Evolutionary conservation across 192 early-diverging fungal genomes (phyloP), one percentile per base, ranked within the genome.

Genomic region (Mortierella claussenii): DNA sequence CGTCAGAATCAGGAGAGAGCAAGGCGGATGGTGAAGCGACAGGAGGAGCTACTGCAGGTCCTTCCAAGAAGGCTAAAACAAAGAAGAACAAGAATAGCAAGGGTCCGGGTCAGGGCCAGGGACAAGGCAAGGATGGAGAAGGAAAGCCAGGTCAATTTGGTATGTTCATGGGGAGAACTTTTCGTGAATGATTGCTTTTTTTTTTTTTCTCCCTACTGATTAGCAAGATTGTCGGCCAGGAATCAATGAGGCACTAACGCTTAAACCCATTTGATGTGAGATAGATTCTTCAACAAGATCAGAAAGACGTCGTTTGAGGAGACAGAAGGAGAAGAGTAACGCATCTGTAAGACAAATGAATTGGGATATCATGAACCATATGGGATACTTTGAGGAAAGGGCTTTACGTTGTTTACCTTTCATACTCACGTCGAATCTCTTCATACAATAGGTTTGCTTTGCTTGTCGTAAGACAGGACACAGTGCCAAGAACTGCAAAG

Each of bases 401-500:
- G n/a, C n/a, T n/a, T n/a, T n/a, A n/a, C n/a, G n/a, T n/a, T n/a
- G n/a, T n/a, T n/a, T n/a, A n/a, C n/a, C n/a, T n/a, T n/a, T n/a
- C n/a, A n/a, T n/a, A n/a, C n/a, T n/a, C n/a, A n/a, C n/a, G n/a
- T n/a, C n/a, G n/a, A n/a, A n/a, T n/a, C n/a, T n/a, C n/a, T n/a
- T n/a, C n/a, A n/a, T n/a, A n/a, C 13, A 34, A 5, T 34, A 92
- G 82, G 83, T 88, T 6, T 98, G 96, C 80, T 98, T 95, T 80
- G 84, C 88, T 6, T 98, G 96, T 69, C 87, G 96, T 23, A 75
- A 92, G 60, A 81, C 75, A 27, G 96, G 95, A 27, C 96, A 98
- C 64, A 89, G 88, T 26, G 89, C 95, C 59, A 90, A 88, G 50
- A 84, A 91, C 75, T 98, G 96, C 74, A 94, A 94, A 15, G 69